Base-by-base conservation (phyloP, 2,329 filamentous ascomycete species). In the Diplocarpon mali region DNA sequence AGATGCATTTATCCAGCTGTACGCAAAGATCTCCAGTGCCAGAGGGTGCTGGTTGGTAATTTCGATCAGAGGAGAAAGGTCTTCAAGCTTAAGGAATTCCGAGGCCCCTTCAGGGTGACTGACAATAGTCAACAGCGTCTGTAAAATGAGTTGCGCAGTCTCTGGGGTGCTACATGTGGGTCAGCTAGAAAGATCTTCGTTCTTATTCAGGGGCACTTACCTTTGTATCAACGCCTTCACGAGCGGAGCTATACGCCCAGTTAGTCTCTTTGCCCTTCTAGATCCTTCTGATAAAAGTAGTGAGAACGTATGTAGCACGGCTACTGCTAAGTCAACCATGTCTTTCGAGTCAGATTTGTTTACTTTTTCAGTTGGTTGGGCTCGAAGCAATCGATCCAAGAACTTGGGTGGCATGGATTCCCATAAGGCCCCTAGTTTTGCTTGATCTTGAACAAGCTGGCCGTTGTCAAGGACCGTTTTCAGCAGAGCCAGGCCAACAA, bases 391-490 rank as follows among this genome's bases (percentile, higher is more conserved):
- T 15, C 79, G 70, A 59, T 80, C 77, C 2, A 85, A 61, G 53
- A 84, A 85, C 48, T 70, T 80, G 50, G 73, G 64, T 2, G 79
- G 72, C 16, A 85, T 68, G 28, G 70, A 69, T 29, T 68, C 63
- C 80, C 80, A 85, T 35, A 82, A 63, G 12, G 59, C 60, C n/a
- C 62, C 55, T 4, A 81, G 55, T 7, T 57, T 59, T 2, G 62
- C 60, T 9, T 67, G 64, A 59, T 78, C 68, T 42, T 69, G 62
- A 36, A 68, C 68, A 16, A 78, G 60, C 16, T 68, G 62, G 5
- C 73, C 71, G 57, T 75, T 78, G 60, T 83, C 78, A 28, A 85
- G 67, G 11, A 80, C 63, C n/a, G 76, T 74, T 55, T 78, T 81
- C 40, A 84, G 68, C 16, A 84, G 67, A 1, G 78, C 76, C 16